Base-by-base conservation (phyloP, 164 flowering plant species). In the Stephania cephalantha region DNA sequence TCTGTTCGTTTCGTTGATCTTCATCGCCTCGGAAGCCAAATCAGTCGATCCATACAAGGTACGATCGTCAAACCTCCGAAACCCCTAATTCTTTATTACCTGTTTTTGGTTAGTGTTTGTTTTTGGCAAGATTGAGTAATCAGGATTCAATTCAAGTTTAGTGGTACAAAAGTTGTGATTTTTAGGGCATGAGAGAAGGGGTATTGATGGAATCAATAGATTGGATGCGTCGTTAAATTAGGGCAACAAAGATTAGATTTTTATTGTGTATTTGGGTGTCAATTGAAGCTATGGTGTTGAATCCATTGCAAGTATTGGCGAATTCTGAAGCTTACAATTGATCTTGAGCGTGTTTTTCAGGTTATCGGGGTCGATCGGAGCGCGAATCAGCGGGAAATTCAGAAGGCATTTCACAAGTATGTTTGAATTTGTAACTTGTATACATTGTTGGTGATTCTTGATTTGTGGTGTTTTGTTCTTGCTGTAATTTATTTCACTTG, bases 321-420 rank as follows among this genome's bases (percentile, higher is more conserved):
- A 58, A 1, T 58, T 58, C 20, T 58, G 64, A 58, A 58, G 64
- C 64, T n/a, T 58, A 17, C 18, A n/a, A 18, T 58, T 58, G 64
- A 58, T 12, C 64, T 2, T n/a, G 7, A 3, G 64, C 50, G 30
- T n/a, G 7, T 15, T 20, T 63, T 78, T 50, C 88, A 95, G 98
- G 90, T 93, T 79, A 94, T 95, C 74, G 99, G 97, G 65, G 92
- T 95, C 45, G 93, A 92, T 31, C 72, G 70, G 53, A 83, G 82
- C 68, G 97, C 97, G 12, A 87, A 88, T 73, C 97, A 92, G 73
- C 89, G 99, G 17, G 93, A 93, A 46, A 91, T 95, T 81, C 97
- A 93, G 78, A 95, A 93, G 81, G 97, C 99, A 77, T 95, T 95
- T 77, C 97, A 93, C 85, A 95, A 89, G 98, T 95, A 90, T 68